Percentiles rank a stretch among this genome's conserved stretches.
Evolutionary conservation across 768 basidiomycete genomes (phyloP).

Genomic region (Termitomyces sp.): DNA sequence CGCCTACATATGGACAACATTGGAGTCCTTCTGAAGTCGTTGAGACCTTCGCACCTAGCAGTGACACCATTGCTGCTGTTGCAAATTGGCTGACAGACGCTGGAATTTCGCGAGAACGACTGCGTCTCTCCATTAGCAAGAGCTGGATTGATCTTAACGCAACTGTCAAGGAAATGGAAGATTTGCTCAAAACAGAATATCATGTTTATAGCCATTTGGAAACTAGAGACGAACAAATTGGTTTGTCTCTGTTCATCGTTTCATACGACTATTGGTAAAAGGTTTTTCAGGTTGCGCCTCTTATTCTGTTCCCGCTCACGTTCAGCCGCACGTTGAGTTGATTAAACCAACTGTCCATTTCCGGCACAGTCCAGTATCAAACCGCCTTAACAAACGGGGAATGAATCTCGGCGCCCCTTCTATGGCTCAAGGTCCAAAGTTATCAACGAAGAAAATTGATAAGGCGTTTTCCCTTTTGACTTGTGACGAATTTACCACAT

Average conservation of each 20-base stretch:
- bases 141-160: constrained; percentile 39
- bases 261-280: background rate
- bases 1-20: no score
- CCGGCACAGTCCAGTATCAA: constrained; percentile 24
- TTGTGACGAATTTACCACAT: constrained; percentile 23
- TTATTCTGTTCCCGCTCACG: constrained; percentile 33
- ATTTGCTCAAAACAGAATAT: constrained; percentile 41
- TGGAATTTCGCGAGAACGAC: constrained; percentile 33
- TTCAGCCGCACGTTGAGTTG: constrained; percentile 36
- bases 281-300: no score
- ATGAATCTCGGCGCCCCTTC: constrained; percentile 9
- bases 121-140: constrained; percentile 33
- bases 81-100: no score
- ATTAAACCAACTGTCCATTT: constrained; percentile 40
- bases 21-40: no score
- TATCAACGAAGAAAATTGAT: background rate
- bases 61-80: constrained; percentile 38
- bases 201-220: constrained; percentile 37
- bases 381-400: constrained; percentile 14
- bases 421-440: constrained; percentile 1
- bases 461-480: constrained; percentile 5
- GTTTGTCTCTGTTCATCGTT: constrained; percentile 8
- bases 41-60: no score
- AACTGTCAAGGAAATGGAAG: constrained; percentile 36
- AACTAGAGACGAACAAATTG: constrained; percentile 33